phyloP scores from a whole-genome alignment of 352 stramenopile species.

The Phytophthora boehmeriae region DNA sequence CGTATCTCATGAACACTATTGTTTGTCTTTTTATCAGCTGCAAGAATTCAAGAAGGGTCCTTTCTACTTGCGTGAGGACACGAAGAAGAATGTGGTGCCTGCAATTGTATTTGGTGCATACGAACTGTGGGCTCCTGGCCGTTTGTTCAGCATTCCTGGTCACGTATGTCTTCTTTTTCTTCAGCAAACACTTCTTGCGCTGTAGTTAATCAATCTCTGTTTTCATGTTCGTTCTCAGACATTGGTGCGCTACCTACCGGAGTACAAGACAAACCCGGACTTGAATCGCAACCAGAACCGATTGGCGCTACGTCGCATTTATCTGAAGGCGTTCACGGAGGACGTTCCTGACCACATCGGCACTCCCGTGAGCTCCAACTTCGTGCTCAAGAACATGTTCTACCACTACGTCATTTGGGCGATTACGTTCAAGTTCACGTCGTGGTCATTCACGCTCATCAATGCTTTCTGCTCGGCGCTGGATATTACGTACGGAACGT shows the following conservation, averaged over 20 bases:
- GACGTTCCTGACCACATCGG: constrained; percentile 76
- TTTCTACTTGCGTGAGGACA: constrained; percentile 86
- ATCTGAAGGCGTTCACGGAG: constrained; percentile 72
- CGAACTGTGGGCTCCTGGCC: constrained; percentile 80
- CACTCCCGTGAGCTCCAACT: constrained; percentile 51
- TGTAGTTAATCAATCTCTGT: constrained; percentile 20
- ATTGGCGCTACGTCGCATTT: constrained; percentile 79
- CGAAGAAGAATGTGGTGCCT: constrained; percentile 82
- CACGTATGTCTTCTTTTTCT: constrained; percentile 39
- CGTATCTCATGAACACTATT: constrained; percentile 1
- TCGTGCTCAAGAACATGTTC: constrained; percentile 68
- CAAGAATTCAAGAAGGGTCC: constrained; percentile 90
- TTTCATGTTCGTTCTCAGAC: constrained; percentile 33
- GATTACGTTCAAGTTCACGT: constrained; percentile 68
- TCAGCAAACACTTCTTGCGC: constrained; percentile 17
- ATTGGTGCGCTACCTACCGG: constrained; percentile 74
- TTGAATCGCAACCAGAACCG: constrained; percentile 86
- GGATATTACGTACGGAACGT: constrained; percentile 70
- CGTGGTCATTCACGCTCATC: constrained; percentile 48
- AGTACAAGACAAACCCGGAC: constrained; percentile 67
- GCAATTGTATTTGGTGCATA: constrained; percentile 82
- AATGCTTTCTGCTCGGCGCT: constrained; percentile 45
- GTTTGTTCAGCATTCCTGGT: constrained; percentile 73
- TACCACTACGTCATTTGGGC: constrained; percentile 73
- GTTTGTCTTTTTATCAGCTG: constrained; percentile 42